Evolutionary conservation across 306 rosid genomes (phyloP), one percentile per base, ranked within the genome.

Genomic region (Alnus rubra): DNA sequence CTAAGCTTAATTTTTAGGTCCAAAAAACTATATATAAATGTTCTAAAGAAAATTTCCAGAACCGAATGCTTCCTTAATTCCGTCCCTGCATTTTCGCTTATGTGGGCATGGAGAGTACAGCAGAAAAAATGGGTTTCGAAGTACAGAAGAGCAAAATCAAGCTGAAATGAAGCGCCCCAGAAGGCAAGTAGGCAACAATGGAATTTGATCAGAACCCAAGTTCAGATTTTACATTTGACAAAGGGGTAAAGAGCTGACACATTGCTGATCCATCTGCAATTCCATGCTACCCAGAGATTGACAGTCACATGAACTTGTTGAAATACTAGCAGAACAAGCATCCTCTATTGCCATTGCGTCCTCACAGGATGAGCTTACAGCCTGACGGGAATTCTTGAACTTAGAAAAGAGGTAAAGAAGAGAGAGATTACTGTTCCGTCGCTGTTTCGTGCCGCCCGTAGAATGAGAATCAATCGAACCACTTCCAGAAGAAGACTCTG

Each of bases 321-420:
- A 85, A 74, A 33, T 19, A 64, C 82, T 56, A 1, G 79, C 76
- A 50, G 82, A 74, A 54, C 55, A 52, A 52, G 52, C 73, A 30
- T 69, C 79, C 70, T 82, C 82, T 2, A 51, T 60, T 4, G 78
- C 52, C 50, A n/a, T 59, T 30, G 77, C 15, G 44, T 87, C 88
- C 59, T 63, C 76, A 1, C 71, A 23, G 23, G 88, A 76, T 33
- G 76, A 79, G 16, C 18, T 54, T 58, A 19, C 12, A 10, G 35
- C 72, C 30, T 15, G 65, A 44, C 75, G 79, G 37, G 85, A 75
- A 56, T 69, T 88, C 79, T 65, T 86, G 19, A 80, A 65, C 71
- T 90, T 89, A 10, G 86, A 69, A 37, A 85, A 96, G 74, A 96
- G 87, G 84, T 80, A 78, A 74, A 87, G 75, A 63, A 96, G 82